A percentile compares a stretch with the other conserved stretches of the same genome.
These are phyloP conservation scores for Decorospora gaudefroyi DNA, from an alignment of 2,329 filamentous ascomycete species.

Conservation along the genomic window DNA sequence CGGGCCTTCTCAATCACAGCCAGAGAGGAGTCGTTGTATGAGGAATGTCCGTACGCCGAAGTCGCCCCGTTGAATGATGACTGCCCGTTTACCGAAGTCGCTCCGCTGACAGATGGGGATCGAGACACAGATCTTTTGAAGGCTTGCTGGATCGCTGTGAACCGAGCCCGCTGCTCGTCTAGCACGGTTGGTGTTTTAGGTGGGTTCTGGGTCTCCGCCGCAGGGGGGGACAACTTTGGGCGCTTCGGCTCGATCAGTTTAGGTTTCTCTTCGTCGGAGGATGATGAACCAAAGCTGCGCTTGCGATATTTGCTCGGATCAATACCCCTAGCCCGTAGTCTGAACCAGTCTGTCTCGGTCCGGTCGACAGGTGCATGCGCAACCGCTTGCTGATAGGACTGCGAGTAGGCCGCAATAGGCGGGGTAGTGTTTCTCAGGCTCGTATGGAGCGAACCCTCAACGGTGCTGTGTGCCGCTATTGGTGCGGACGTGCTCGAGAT, in stretches of 20 bases:
- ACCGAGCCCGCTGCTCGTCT: conserved; percentile 31
- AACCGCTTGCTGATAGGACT: conserved; percentile 27
- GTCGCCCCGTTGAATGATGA: conserved; percentile 14
- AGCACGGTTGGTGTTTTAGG: conserved; percentile 15
- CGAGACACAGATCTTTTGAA: conserved; percentile 19
- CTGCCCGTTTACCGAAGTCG: conserved; percentile 12
- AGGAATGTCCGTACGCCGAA: conserved; percentile 17
- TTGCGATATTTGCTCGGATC: conserved; percentile 44
- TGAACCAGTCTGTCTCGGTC: conserved; percentile 58
- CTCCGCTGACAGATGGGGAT: conserved; percentile 11
- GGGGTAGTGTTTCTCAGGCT: conserved; percentile 6
- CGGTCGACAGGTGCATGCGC: conserved; percentile 45
- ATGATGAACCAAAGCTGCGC: conserved; percentile 34
- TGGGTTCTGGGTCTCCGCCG: conserved; percentile 2
- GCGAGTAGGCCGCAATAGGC: conserved; percentile 26
- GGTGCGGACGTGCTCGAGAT: not conserved
- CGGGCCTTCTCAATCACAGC: conserved; percentile 22
- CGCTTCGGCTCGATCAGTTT: conserved; percentile 31
- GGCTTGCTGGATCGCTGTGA: conserved; percentile 27
- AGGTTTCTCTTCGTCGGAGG: conserved; percentile 30
- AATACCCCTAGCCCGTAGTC: conserved; percentile 55
- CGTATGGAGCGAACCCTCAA: conserved; percentile 5
- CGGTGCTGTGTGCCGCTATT: not conserved
- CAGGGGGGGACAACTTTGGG: conserved; percentile 21
- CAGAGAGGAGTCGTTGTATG: conserved; percentile 9